A percentile compares a stretch with the other conserved stretches of the same genome.
Conservation (phyloP, 148 eudicot genomes). For the Silene conica region DNA sequence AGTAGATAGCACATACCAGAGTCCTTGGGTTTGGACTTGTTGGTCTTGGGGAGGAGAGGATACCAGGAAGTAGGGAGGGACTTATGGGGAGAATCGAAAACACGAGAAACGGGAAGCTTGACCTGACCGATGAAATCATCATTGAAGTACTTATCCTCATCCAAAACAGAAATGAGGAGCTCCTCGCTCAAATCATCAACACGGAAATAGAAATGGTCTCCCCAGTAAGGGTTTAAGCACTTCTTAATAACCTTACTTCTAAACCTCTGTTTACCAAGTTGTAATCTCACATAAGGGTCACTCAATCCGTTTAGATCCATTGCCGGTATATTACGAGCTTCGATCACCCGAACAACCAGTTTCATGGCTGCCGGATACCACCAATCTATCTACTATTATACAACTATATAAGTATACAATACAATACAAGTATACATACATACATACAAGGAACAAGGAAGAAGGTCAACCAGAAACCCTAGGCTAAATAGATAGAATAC, state of each 20-base stretch:
- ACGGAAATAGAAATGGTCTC: constrained; percentile 66
- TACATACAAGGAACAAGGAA: too few relatives aligned
- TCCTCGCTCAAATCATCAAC: constrained; percentile 88
- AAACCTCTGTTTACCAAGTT: constrained; percentile 66
- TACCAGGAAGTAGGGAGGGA: constrained; percentile 90
- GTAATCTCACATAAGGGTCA: constrained; percentile 87
- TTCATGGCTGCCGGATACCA: constrained; percentile 27
- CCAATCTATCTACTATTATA: neutral
- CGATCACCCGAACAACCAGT: constrained; percentile 54
- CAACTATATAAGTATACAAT: too few relatives aligned
- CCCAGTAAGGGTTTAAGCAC: constrained; percentile 85
- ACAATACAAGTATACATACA: too few relatives aligned
- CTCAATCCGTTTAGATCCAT: constrained; percentile 88
- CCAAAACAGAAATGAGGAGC: constrained; percentile 65
- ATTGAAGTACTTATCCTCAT: constrained; percentile 81
- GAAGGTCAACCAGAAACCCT: too few relatives aligned
- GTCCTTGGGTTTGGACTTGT: constrained; percentile 69
- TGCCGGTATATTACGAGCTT: constrained; percentile 78
- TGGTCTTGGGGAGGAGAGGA: constrained; percentile 61
- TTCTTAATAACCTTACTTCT: constrained; percentile 81
- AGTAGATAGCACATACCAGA: too few relatives aligned
- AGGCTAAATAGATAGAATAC: too few relatives aligned
- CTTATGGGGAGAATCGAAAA: constrained; percentile 77
- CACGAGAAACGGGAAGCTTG: constrained; percentile 53
- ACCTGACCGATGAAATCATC: constrained; percentile 87